Conservation (phyloP, 2,329 filamentous ascomycete genomes). For the Colletotrichum sp. region DNA sequence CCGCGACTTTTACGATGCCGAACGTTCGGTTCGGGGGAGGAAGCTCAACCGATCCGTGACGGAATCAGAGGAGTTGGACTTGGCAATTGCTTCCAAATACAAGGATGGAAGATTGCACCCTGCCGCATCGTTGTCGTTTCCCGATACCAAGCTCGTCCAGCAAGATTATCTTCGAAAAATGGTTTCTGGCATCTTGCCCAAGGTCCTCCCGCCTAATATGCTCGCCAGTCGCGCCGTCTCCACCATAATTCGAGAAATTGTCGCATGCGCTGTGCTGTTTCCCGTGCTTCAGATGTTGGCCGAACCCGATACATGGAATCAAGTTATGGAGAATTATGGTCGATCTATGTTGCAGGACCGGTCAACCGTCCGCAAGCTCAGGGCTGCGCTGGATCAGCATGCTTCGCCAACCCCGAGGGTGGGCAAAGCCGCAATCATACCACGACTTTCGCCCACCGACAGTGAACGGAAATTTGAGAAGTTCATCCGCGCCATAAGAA, state of each 20-base stretch:
- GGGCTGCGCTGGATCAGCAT: constrained; percentile 92
- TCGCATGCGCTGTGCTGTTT: constrained; percentile 88
- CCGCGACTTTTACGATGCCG: constrained; percentile 88
- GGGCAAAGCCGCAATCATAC: constrained; percentile 72
- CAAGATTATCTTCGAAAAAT: constrained; percentile 86
- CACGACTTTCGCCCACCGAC: constrained; percentile 80
- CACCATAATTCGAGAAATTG: constrained; percentile 84
- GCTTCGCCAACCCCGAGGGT: constrained; percentile 78
- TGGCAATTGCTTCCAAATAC: constrained; percentile 95
- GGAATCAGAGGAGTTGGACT: constrained; percentile 93
- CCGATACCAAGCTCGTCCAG: constrained; percentile 83
- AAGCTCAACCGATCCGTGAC: constrained; percentile 90
- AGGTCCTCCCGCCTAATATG: constrained; percentile 75
- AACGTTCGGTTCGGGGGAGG: constrained; percentile 83
- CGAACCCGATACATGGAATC: constrained; percentile 97
- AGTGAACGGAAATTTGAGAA: constrained; percentile 93
- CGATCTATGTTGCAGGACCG: constrained; percentile 90
- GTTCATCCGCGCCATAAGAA: constrained; percentile 88
- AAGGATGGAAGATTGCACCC: constrained; percentile 86
- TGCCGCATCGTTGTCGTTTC: constrained; percentile 81
- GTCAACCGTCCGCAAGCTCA: constrained; percentile 90
- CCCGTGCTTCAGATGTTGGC: constrained; percentile 81
- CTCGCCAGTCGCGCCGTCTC: constrained; percentile 81
- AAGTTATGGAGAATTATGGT: constrained; percentile 88
- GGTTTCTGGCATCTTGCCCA: constrained; percentile 74